phyloP scores from a whole-genome alignment of 192 early-diverging fungal genomes.

The Coemansia sp. region DNA sequence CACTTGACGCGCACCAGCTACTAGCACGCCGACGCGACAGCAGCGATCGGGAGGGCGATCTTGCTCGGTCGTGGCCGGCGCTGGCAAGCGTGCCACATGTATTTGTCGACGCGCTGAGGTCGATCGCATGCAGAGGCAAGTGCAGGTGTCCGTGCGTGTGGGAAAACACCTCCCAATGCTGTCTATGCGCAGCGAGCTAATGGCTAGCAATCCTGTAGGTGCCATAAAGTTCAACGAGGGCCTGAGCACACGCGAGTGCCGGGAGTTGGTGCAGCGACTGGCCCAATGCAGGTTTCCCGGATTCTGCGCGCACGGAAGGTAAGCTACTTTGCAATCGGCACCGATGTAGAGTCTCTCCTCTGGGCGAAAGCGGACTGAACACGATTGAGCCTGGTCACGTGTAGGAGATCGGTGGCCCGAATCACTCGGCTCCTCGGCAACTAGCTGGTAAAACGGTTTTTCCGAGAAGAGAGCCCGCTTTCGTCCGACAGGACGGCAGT shows the following conservation, averaged over 20 bases:
- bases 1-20: background rate
- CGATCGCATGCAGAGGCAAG: conserved; percentile 28
- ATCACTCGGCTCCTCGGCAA: background rate
- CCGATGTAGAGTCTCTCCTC: no score
- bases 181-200: background rate
- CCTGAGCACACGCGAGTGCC: conserved; percentile 18
- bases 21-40: background rate
- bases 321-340: background rate
- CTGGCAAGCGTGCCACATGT: conserved; percentile 20
- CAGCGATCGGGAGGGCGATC: background rate
- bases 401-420: conserved; percentile 7
- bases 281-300: conserved; percentile 30
- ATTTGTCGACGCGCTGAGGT: conserved; percentile 28
- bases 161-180: no score
- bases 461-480: background rate
- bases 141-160: background rate
- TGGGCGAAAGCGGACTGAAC: no score
- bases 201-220: conserved; percentile 2
- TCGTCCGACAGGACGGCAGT: no score
- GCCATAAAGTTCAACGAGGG: conserved; percentile 44
- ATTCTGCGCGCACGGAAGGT: conserved; percentile 48
- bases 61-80: conserved; percentile 21
- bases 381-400: background rate
- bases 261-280: conserved; percentile 17
- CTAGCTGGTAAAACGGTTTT: conserved; percentile 2